Evolutionary conservation across 202 grass and related monocot species (phyloP), one percentile per base, ranked within the genome.

Genomic region (Musa balbisiana): DNA sequence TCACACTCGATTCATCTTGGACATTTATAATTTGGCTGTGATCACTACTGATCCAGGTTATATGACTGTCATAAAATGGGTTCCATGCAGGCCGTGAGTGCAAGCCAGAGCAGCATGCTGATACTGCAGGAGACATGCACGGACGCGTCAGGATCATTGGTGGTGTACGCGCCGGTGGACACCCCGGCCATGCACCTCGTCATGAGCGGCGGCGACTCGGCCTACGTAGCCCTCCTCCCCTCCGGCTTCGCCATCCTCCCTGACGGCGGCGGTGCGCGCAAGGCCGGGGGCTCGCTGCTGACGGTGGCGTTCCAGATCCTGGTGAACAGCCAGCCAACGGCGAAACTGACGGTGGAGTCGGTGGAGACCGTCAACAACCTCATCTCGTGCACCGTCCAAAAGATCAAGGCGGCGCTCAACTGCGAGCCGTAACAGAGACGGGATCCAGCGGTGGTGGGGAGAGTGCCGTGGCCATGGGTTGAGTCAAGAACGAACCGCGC

Each of bases 401-500:
- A 77, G 74, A 77, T 77, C 3, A 77, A 65, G 43, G 74, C 74
- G 20, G 74, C 74, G 11, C 60, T 77, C 59, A 63, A 64, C 49
- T 77, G 74, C 49, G 74, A 64, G 22, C 24, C 52, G 1, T 56
- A 26, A 16, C 2, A 11, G 3, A n/a, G 17, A 51, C 3, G 3
- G 3, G 19, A 10, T 0, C 19, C 12, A 19, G 9, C 6, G 15
- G 15, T 9, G 19, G 25, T 9, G 12, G 11, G 11, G 59, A 51
- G 59, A 3, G 19, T 13, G 49, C 13, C 14, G 20, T 9, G 55
- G 55, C 60, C 43, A 22, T 64, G 59, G 74, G 49, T 77, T 26
- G 74, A 77, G 74, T 77, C 74, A 77, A 77, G 74, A 77, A 77
- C 74, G 74, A 64, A 77, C 74, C 74, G 60, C 74, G 60, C 59